These are phyloP conservation scores for Diaporthe sp. DNA, from an alignment of 2,329 filamentous ascomycete genomes.

Conservation along the genomic window DNA sequence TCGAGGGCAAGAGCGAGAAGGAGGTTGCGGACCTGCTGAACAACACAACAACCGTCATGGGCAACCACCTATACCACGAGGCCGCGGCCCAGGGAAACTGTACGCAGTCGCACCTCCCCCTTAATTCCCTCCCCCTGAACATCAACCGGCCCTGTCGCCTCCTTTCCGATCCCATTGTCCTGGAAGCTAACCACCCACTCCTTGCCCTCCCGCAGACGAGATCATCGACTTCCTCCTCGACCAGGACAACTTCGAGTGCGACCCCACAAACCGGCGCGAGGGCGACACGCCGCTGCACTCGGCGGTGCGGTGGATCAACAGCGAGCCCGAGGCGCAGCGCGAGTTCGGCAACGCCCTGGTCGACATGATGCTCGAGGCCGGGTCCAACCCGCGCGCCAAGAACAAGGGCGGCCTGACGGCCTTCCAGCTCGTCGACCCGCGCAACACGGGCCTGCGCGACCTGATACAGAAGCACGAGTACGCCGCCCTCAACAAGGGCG, in stretches of 20 bases:
- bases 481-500: conserved; percentile 69
- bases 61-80: conserved; percentile 90
- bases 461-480: conserved; percentile 81
- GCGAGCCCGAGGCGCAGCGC: conserved; percentile 73
- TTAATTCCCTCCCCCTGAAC: conserved; percentile 1
- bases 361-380: conserved; percentile 87
- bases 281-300: conserved; percentile 85
- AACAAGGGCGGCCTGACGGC: conserved; percentile 83
- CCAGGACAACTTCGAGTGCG: conserved; percentile 88
- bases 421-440: conserved; percentile 79
- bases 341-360: conserved; percentile 77
- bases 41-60: conserved; percentile 85
- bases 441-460: conserved; percentile 72
- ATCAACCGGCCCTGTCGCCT: conserved; percentile 4
- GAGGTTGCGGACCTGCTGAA: conserved; percentile 86
- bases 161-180: not conserved
- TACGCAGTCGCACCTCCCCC: conserved; percentile 59
- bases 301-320: conserved; percentile 83
- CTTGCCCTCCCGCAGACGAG: conserved; percentile 69
- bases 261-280: conserved; percentile 79
- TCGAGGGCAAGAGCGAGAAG: conserved; percentile 72
- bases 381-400: conserved; percentile 68
- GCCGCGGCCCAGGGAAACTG: conserved; percentile 89
- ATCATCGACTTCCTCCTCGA: conserved; percentile 86
- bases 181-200: conserved; percentile 23